phyloP scores from a whole-genome alignment of 2,329 filamentous ascomycete species.

The Nothopassalora personata region DNA sequence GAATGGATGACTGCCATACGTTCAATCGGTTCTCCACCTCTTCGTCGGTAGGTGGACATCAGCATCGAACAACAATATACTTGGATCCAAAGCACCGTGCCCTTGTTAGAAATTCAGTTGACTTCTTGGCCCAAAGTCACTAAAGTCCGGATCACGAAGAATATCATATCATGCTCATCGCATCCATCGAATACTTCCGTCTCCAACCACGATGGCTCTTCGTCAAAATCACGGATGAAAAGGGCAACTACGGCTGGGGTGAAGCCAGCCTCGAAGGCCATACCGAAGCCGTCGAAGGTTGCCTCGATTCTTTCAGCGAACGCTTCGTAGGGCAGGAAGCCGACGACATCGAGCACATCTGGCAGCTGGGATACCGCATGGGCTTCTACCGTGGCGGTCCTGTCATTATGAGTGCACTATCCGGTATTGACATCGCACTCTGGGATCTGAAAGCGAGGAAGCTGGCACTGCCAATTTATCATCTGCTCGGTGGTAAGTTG shows the following conservation, averaged over 20 bases:
- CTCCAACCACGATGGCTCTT: conserved; percentile 72
- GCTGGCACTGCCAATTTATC: conserved; percentile 63
- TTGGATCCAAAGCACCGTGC: not conserved
- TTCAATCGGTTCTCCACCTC: not conserved
- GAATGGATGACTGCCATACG: not conserved
- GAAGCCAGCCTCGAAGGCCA: conserved; percentile 63
- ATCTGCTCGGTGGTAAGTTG: conserved; percentile 69
- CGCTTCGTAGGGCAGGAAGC: conserved; percentile 63
- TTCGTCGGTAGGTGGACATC: not conserved
- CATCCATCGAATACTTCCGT: conserved; percentile 65
- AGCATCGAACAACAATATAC: not conserved
- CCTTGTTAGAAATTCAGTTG: not conserved
- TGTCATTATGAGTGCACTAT: conserved; percentile 72
- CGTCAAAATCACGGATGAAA: conserved; percentile 66
- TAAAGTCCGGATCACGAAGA: not conserved
- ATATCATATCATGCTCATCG: conserved; percentile 46
- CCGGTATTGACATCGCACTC: conserved; percentile 72
- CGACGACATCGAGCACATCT: conserved; percentile 74
- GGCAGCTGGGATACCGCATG: conserved; percentile 64
- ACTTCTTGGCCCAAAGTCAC: not conserved
- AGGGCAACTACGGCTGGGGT: conserved; percentile 50
- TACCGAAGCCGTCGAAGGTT: conserved; percentile 67
- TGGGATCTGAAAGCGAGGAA: conserved; percentile 70
- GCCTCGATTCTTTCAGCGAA: conserved; percentile 60
- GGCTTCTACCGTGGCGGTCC: conserved; percentile 73